Evolutionary conservation across 306 rosid species (phyloP), one percentile per base, ranked within the genome.

Genomic region (Corylus avellana): DNA sequence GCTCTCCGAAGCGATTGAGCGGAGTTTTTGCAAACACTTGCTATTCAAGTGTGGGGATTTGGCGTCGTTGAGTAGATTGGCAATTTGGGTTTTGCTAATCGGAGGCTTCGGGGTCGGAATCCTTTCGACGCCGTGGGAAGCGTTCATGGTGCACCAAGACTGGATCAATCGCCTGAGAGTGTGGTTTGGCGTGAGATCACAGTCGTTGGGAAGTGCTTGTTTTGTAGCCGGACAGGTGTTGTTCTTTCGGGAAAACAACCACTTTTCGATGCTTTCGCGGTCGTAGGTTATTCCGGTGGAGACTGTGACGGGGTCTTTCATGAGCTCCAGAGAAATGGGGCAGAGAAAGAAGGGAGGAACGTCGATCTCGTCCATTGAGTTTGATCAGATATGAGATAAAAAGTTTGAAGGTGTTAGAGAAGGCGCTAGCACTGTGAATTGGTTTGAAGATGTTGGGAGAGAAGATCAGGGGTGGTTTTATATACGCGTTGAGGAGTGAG

Each of bases 31-130:
- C 29, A 91, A 89, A 48, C 82, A 91, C n/a, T 53, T 81, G 14
- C 75, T 37, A 13, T 49, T 79, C 12, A 81, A 86, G 20, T 72
- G 80, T 3, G 89, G 86, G 0, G 96, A 86, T 39, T 58, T 61
- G 18, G 94, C 86, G 1, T 86, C 87, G 20, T 64, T 77, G 72
- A 95, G 44, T 37, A 90, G 89, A 16, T 90, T 91, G 0, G 72
- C 5, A 8, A 94, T 83, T 20, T 82, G 84, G 29, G 81, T n/a
- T 72, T 82, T 90, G 85, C 39, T 79, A 57, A 84, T 53, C 0
- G 95, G 98, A 0, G 92, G 91, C 57, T 90, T 95, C 0, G 98
- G 98, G 1, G 98, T 91, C 25, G 98, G 97, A 50, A 95, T 91
- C 29, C 94, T 77, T 22, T 95, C 78, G 47, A 94, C 25, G 17